These are phyloP conservation scores for Straminergon stramineum DNA, from an alignment of 225 moss, liverwort and hornwort species.

Conservation along the genomic window DNA sequence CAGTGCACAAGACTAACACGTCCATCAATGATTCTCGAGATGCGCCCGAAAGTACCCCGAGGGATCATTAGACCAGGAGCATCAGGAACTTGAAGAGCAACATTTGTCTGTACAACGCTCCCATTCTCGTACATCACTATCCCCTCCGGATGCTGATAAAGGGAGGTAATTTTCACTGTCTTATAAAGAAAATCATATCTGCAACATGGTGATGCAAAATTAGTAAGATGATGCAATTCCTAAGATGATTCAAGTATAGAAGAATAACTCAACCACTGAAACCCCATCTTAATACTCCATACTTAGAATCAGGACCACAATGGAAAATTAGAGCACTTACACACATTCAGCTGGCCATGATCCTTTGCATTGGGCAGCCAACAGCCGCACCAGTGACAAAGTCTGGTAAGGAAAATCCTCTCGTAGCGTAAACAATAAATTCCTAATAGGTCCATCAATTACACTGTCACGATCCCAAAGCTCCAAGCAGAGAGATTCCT, in stretches of 20 bases:
- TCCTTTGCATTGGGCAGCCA: constrained; percentile 93
- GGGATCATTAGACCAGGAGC: constrained; percentile 95
- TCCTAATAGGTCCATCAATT: constrained; percentile 95
- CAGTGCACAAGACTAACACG: constrained; percentile 87
- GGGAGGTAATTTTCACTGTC: constrained; percentile 75
- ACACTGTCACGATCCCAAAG: constrained; percentile 98
- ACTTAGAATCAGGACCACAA: not conserved
- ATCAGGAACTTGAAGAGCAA: constrained; percentile 87
- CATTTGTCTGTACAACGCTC: constrained; percentile 63
- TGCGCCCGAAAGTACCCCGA: constrained; percentile 64
- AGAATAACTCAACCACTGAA: not conserved
- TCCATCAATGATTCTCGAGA: constrained; percentile 60
- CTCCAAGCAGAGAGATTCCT: constrained; percentile 96
- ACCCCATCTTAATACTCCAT: not conserved
- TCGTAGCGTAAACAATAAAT: constrained; percentile 65
- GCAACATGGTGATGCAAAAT: not conserved
- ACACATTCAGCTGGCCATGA: constrained; percentile 95
- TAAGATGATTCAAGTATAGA: not conserved
- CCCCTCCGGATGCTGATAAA: constrained; percentile 72
- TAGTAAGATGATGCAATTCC: not conserved
- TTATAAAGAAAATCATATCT: constrained; percentile 96
- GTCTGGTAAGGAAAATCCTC: constrained; percentile 81
- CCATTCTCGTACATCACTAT: constrained; percentile 44
- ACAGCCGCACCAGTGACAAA: constrained; percentile 73
- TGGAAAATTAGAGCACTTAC: constrained; percentile 33